Evolutionary conservation across 1,284 basidiomycete species (phyloP), one percentile per base, ranked within the genome.

Genomic region (Papiliotrema terrestris): DNA sequence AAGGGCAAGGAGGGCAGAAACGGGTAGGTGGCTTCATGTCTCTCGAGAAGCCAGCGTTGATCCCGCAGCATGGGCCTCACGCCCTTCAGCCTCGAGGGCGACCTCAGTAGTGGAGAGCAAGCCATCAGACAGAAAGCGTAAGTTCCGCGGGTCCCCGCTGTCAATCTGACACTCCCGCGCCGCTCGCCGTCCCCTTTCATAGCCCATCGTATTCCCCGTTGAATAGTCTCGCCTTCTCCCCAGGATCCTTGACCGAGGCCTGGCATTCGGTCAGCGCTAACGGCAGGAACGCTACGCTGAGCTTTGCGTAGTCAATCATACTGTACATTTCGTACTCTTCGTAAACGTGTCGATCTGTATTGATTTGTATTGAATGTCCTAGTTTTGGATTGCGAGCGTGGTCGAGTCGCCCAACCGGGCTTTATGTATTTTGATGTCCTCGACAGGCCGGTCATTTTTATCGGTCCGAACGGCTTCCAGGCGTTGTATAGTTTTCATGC

Each of bases 401-500:
- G 51, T 59, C 3, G 61, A 66, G 26, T 71, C 67, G 13, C 74
- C 75, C 41, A 75, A 57, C 55, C 71, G 68, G 42, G 75, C 75
- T 56, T 69, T 73, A 65, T 77, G 75, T 52, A 77, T 76, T 58
- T 76, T 77, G 67, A 77, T 77, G 51, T 76, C 71, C 58, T 77
- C 75, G 6, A 75, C 62, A 9, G 75, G 75, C 50, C 75, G 57
- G 57, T 78, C 77, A 54, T 77, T 69, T 11, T 58, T 60, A 58
- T 78, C 77, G 9, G 74, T 76, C 44, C 73, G 58, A 8, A 77
- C 77, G 0, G 74, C 76, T 60, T 77, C 77, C 52, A 78, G 60
- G 39, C 77, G 56, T 59, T 92, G 88, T 19, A 92, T 81, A 8
- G 93, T 91, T 46, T 88, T 81, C 86, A 94, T 93, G 1, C 91